Evolutionary conservation across 2,329 filamentous ascomycete species (phyloP).

Genomic region (Periconia digitata): DNA sequence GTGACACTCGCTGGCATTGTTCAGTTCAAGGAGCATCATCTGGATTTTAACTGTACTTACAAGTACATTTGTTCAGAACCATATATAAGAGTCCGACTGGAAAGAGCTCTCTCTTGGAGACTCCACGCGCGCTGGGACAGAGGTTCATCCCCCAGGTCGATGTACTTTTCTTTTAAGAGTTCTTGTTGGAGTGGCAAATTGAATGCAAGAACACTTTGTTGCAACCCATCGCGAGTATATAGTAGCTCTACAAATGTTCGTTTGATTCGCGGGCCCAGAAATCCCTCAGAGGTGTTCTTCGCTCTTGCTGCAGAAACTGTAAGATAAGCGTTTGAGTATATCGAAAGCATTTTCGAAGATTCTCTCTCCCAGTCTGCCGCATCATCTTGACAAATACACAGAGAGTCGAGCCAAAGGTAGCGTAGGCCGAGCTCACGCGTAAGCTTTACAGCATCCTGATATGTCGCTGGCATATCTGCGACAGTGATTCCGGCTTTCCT

Average conservation of each 20-base stretch:
- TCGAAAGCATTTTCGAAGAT: constrained; percentile 15
- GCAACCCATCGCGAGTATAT: constrained; percentile 3
- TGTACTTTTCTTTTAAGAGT: constrained; percentile 1
- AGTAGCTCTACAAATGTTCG: constrained; percentile 4
- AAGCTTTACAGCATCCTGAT: constrained; percentile 10
- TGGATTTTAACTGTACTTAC: neutral
- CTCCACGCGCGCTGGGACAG: constrained; percentile 9
- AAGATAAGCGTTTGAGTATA: constrained; percentile 15
- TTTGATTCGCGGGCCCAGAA: neutral
- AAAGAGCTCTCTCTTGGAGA: constrained; percentile 10
- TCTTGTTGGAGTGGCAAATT: constrained; percentile 5
- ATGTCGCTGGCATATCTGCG: constrained; percentile 6
- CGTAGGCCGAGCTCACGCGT: constrained; percentile 12
- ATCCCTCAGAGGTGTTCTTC: constrained; percentile 6
- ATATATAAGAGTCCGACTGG: constrained; percentile 7
- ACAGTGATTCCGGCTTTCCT: constrained; percentile 4
- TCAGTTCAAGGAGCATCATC: neutral
- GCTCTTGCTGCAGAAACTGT: constrained; percentile 14
- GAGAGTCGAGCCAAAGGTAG: constrained; percentile 20
- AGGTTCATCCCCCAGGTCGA: constrained; percentile 5
- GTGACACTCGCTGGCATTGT: constrained; percentile 4
- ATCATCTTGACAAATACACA: constrained; percentile 17
- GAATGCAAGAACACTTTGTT: constrained; percentile 3
- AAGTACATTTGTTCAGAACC: constrained; percentile 6
- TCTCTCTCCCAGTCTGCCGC: constrained; percentile 17